Evolutionary conservation across 768 basidiomycete species (phyloP).

Genomic region (Tylopilus felleus): DNA sequence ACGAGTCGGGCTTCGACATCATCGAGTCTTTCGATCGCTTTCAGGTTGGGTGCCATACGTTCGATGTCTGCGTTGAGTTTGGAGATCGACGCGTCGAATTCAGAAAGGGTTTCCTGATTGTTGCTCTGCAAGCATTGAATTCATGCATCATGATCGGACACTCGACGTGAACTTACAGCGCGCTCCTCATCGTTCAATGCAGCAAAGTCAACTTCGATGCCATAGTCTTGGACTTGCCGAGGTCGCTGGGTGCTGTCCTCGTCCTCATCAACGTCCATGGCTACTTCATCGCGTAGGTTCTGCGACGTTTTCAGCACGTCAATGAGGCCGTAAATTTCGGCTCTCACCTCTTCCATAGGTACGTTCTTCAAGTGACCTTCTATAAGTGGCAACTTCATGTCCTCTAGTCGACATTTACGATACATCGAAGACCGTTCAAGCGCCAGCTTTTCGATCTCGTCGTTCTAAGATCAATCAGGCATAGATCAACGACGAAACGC

Average conservation of each 20-base stretch:
- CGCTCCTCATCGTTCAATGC: conserved; percentile 71
- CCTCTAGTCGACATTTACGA: conserved; percentile 90
- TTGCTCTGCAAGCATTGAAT: conserved; percentile 44
- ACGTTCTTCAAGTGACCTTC: conserved; percentile 80
- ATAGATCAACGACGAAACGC: conserved; percentile 23
- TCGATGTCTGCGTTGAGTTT: conserved; percentile 81
- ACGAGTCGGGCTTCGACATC: conserved; percentile 81
- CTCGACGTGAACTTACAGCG: conserved; percentile 41
- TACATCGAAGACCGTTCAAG: conserved; percentile 85
- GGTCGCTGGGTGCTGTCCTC: conserved; percentile 77
- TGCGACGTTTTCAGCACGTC: conserved; percentile 27
- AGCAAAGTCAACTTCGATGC: conserved; percentile 86
- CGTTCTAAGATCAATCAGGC: conserved; percentile 47
- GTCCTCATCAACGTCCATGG: conserved; percentile 91
- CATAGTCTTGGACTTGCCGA: conserved; percentile 73
- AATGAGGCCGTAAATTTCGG: background rate
- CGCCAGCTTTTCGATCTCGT: conserved; percentile 86
- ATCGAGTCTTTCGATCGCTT: conserved; percentile 88
- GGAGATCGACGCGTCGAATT: conserved; percentile 69
- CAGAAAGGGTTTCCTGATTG: conserved; percentile 58
- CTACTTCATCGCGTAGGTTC: conserved; percentile 81
- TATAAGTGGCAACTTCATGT: conserved; percentile 76
- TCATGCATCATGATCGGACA: background rate
- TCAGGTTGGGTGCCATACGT: conserved; percentile 93
- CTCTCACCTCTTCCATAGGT: conserved; percentile 87